Percentiles rank a stretch among this genome's conserved stretches.
Conservation (phyloP, 1,284 basidiomycete genomes). For the Golubevia sp. region DNA sequence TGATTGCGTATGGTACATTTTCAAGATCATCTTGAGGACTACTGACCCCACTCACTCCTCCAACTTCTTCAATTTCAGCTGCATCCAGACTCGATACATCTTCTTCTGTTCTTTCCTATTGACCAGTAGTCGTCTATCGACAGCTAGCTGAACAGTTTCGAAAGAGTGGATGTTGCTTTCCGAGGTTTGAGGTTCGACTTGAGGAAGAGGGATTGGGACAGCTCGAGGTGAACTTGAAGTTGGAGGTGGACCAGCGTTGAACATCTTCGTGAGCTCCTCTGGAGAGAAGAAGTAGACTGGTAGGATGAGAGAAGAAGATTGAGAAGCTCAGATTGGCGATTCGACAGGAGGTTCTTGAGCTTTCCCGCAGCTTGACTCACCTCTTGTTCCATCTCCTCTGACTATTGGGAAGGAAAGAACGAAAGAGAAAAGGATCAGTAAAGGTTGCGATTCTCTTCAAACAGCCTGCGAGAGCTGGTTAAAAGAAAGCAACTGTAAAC, state of each 20-base stretch:
- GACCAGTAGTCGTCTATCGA: conserved; percentile 52
- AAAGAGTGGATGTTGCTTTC: conserved; percentile 16
- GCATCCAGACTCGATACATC: conserved; percentile 57
- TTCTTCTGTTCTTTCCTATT: conserved; percentile 54
- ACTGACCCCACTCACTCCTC: too few species aligned
- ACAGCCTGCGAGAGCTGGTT: not conserved
- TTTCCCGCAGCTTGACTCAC: conserved; percentile 3
- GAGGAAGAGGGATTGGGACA: conserved; percentile 1
- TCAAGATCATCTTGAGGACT: too few species aligned
- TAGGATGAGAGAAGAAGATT: too few species aligned
- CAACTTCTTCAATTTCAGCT: conserved; percentile 36
- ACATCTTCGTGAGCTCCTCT: conserved; percentile 42
- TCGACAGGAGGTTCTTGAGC: too few species aligned
- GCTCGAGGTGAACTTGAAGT: not conserved
- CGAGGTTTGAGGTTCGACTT: not conserved
- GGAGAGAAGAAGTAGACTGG: conserved; percentile 53
- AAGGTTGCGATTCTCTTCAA: not conserved
- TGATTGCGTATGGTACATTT: too few species aligned
- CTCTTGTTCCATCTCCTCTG: conserved; percentile 91
- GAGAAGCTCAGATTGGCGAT: too few species aligned
- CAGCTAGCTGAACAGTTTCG: conserved; percentile 47
- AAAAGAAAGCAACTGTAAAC: too few species aligned
- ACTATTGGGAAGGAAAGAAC: conserved; percentile 12
- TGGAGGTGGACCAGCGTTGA: conserved; percentile 28
- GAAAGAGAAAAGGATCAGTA: not conserved